Conservation (phyloP, 768 basidiomycete genomes). For the Boletus subcaerulescens region DNA sequence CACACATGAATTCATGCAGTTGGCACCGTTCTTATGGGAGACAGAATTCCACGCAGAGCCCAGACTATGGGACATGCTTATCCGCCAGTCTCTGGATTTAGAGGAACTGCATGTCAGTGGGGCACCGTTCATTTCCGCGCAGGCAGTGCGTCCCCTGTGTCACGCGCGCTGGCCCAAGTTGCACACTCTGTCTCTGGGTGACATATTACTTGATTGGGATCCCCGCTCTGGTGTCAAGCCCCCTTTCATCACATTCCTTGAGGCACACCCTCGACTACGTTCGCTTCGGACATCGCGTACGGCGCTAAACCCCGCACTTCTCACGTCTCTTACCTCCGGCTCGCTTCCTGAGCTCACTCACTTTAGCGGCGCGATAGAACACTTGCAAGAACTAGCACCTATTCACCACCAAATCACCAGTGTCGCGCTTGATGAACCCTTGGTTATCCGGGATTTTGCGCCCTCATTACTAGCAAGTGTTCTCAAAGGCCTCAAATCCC, state of each 20-base stretch:
- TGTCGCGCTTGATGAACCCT: slow-evolving; percentile 61
- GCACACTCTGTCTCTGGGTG: slow-evolving; percentile 58
- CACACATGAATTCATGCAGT: neutral
- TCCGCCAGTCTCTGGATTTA: slow-evolving; percentile 58
- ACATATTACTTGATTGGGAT: slow-evolving; percentile 59
- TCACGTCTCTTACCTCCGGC: slow-evolving; percentile 45
- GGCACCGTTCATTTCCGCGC: slow-evolving; percentile 35
- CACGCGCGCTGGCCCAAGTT: slow-evolving; percentile 67
- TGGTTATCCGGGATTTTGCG: slow-evolving; percentile 66
- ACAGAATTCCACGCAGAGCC: slow-evolving; percentile 25
- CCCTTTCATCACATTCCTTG: slow-evolving; percentile 66
- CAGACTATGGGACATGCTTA: slow-evolving; percentile 68
- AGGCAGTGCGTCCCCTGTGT: slow-evolving; percentile 50
- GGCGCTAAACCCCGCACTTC: slow-evolving; percentile 51
- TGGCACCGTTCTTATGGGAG: slow-evolving; percentile 1
- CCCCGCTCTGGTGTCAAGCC: slow-evolving; percentile 42
- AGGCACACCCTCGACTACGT: slow-evolving; percentile 55
- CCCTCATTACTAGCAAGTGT: slow-evolving; percentile 57
- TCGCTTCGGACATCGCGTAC: slow-evolving; percentile 50
- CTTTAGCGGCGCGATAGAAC: slow-evolving; percentile 66
- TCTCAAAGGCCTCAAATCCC: slow-evolving; percentile 52
- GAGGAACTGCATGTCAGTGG: slow-evolving; percentile 55
- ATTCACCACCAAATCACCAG: slow-evolving; percentile 49
- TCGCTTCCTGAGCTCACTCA: slow-evolving; percentile 50
- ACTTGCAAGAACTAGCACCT: slow-evolving; percentile 57